phyloP scores from a whole-genome alignment of 2,329 filamentous ascomycete genomes.

The Septoria linicola region DNA sequence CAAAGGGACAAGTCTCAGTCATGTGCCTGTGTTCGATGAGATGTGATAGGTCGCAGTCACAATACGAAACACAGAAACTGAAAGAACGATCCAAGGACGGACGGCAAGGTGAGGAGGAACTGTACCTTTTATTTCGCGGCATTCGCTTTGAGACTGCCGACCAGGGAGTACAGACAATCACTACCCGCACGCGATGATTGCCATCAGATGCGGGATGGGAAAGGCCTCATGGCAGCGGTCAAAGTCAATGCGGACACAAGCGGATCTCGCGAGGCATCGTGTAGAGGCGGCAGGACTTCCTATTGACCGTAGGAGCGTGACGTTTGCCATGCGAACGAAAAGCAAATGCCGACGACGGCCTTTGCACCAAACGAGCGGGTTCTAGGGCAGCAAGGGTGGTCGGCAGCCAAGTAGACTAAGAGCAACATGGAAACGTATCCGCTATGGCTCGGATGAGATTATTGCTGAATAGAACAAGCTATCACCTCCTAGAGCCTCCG shows the following conservation, averaged over 20 bases:
- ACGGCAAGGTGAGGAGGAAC: neutral
- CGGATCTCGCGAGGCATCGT: no score
- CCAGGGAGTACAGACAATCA: neutral
- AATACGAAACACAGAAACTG: neutral
- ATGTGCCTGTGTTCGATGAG: no score
- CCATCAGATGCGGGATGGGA: constrained; percentile 1
- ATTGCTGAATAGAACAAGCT: no score
- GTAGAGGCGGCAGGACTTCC: constrained; percentile 7
- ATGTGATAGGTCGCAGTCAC: no score
- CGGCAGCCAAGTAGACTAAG: no score
- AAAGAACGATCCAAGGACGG: no score
- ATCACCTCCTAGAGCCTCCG: no score
- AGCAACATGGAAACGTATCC: no score
- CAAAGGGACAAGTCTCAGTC: no score
- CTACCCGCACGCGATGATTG: neutral
- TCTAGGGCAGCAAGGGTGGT: neutral
- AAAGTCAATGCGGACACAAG: no score
- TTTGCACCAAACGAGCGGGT: neutral
- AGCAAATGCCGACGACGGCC: constrained; percentile 3
- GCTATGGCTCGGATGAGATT: no score
- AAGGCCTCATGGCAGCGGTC: no score
- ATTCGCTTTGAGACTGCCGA: constrained; percentile 14
- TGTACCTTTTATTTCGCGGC: constrained; percentile 14
- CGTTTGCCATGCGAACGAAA: constrained; percentile 11
- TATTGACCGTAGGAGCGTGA: constrained; percentile 6